Base-by-base conservation (phyloP, 2,329 filamentous ascomycete species). In the Fusarium sulawesiense region DNA sequence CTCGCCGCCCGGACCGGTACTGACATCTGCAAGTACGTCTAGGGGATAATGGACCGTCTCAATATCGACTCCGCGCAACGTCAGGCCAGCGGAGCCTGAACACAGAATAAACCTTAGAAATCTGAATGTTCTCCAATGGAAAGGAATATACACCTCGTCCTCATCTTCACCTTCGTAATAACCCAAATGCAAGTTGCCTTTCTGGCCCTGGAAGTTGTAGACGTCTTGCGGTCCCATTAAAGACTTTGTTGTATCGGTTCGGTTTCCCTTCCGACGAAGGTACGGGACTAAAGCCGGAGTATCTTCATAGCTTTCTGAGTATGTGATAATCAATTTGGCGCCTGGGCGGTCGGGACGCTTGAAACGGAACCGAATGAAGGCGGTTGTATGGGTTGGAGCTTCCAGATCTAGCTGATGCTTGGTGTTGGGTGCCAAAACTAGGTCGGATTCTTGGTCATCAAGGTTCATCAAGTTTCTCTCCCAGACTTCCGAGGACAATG, bases 111-210 rank as follows among this genome's bases (percentile, higher is more conserved):
- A 1, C 2, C 49, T 32, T 2, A 59, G 7, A 20, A 59, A 56
- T 0, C 56, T 21, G 7, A 59, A 59, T 1, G 49, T 13, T 23
- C 56, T 51, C 34, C 49, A 59, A 6, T 59, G 49, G 13, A 56
- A 59, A 10, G 49, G 56, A 21, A 44, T n/a, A 3, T 56, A 59
- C 1, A 56, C 2, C 5, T 59, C 49, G 1, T 59, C 49, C 1
- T 16, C n/a, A 2, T 32, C 14, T 10, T 27, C 29, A 0, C 10
- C 8, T 1, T 45, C 16, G 3, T 56, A 45, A 20, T 42, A 45
- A 2, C 21, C 27, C 1, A 30, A 29, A 9, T 2, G 6, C 0
- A 49, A 2, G 2, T 57, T 44, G 0, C 14, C 5, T 1, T 27
- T 14, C 0, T 18, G 23, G 7, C 56, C 56, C 0, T 16, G 32